A percentile compares a stretch with the other conserved stretches of the same genome.
Conservation (phyloP, 164 flowering plant genomes). For the Piper betle region DNA sequence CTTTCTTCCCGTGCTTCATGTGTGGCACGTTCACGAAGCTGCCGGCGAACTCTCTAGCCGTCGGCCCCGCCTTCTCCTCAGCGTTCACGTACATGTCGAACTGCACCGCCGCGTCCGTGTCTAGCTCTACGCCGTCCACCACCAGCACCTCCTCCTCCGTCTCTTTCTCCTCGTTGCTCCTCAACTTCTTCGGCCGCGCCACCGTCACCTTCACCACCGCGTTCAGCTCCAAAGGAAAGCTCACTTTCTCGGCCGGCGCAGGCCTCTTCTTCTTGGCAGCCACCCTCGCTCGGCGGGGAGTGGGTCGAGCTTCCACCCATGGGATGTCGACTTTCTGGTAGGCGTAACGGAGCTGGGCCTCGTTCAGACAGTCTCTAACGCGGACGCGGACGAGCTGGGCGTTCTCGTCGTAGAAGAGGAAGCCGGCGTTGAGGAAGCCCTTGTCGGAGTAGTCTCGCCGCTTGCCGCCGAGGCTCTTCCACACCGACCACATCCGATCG, state of each 20-base stretch:
- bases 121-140: conserved; percentile 10
- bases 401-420: conserved; percentile 28
- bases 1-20: no score
- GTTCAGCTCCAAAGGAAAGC: no score
- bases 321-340: conserved; percentile 43
- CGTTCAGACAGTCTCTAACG: conserved; percentile 30
- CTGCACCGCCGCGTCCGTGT: conserved; percentile 29
- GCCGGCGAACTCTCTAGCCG: conserved; percentile 41
- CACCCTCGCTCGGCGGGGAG: conserved; percentile 6
- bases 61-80: conserved; percentile 20
- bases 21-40: no score
- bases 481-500: conserved; percentile 22
- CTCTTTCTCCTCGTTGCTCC: conserved; percentile 41
- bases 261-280: conserved; percentile 27
- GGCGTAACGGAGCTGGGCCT: conserved; percentile 19
- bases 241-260: no score
- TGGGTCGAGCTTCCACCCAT: conserved; percentile 27
- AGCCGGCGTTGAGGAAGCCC: conserved; percentile 20
- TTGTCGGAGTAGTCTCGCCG: conserved; percentile 18
- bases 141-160: conserved; percentile 29
- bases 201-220: conserved; percentile 19
- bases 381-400: conserved; percentile 19
- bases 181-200: conserved; percentile 34
- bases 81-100: conserved; percentile 50
- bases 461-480: conserved; percentile 19